These are phyloP conservation scores for Hammondia hammondi DNA, from an alignment of 169 alveolate species.

Conservation along the genomic window DNA sequence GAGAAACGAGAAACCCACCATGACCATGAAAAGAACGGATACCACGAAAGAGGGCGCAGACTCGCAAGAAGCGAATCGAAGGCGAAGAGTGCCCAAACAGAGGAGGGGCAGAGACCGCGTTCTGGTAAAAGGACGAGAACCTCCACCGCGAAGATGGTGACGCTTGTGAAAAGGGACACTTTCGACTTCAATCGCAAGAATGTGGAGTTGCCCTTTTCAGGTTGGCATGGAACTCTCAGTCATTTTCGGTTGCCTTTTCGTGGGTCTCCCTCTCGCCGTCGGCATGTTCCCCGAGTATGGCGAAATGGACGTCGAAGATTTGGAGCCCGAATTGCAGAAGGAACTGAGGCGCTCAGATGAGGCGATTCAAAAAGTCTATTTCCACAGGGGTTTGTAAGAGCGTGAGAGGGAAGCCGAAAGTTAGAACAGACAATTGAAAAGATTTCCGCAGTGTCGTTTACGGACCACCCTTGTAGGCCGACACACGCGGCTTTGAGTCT, in stretches of 20 bases:
- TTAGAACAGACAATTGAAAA: no score
- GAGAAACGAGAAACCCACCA: no score
- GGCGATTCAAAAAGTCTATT: conserved; percentile 10
- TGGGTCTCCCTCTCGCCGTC: conserved; percentile 66
- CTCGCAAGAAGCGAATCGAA: background rate
- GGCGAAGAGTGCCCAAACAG: background rate
- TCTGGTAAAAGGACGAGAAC: no score
- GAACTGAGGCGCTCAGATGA: background rate
- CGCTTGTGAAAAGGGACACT: no score
- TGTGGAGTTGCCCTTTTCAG: conserved; percentile 1
- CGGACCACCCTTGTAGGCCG: background rate
- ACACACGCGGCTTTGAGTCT: background rate
- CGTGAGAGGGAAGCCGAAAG: background rate
- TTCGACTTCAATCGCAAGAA: no score
- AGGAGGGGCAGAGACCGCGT: no score
- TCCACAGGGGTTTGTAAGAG: conserved; percentile 56
- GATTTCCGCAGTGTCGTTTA: background rate
- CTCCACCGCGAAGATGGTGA: no score
- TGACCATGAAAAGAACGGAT: no score
- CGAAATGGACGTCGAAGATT: background rate
- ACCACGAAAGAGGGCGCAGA: background rate
- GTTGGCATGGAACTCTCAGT: conserved; percentile 48
- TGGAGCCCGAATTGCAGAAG: conserved; percentile 40
- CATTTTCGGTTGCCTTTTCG: conserved; percentile 56
- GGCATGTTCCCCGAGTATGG: conserved; percentile 52